A percentile compares a stretch with the other conserved stretches of the same genome.
Conservation (phyloP, 306 rosid genomes). For the Begonia loranthoides region DNA sequence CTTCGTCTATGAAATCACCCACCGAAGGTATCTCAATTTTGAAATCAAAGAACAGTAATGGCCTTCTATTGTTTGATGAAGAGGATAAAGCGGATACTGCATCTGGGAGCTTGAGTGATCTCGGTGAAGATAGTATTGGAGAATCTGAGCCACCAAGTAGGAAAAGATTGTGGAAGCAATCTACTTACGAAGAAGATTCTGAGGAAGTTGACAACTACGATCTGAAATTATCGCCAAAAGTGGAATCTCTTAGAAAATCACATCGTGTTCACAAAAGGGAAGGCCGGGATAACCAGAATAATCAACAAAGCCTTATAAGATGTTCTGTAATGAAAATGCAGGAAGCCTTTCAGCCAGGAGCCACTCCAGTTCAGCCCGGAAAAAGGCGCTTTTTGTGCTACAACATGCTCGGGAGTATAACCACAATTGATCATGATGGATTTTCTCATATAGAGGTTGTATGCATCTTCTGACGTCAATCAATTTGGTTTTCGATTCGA, state of each 20-base stretch:
- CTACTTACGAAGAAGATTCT: constrained; percentile 26
- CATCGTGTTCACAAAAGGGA: constrained; percentile 25
- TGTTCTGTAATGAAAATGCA: constrained; percentile 45
- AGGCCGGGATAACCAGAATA: constrained; percentile 25
- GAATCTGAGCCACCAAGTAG: constrained; percentile 52
- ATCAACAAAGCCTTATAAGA: constrained; percentile 21
- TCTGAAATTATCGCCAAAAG: constrained; percentile 28
- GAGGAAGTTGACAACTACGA: constrained; percentile 39
- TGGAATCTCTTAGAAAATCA: constrained; percentile 46
- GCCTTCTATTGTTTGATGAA: constrained; percentile 69
- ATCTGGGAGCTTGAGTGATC: constrained; percentile 60
- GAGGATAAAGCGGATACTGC: constrained; percentile 51
- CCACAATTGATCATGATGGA: constrained; percentile 70
- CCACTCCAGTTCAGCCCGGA: constrained; percentile 70
- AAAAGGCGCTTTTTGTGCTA: constrained; percentile 83
- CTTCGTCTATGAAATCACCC: constrained; percentile 89
- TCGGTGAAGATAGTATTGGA: constrained; percentile 53
- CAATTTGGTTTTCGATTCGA: neutral
- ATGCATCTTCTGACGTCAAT: neutral
- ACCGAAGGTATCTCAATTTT: constrained; percentile 61
- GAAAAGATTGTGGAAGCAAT: constrained; percentile 56
- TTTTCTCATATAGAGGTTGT: constrained; percentile 87
- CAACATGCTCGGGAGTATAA: constrained; percentile 86
- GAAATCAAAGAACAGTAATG: constrained; percentile 44
- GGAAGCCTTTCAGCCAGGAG: constrained; percentile 86